These are phyloP conservation scores for Fusarium ambrosium DNA, from an alignment of 2,329 filamentous ascomycete species.

Conservation along the genomic window DNA sequence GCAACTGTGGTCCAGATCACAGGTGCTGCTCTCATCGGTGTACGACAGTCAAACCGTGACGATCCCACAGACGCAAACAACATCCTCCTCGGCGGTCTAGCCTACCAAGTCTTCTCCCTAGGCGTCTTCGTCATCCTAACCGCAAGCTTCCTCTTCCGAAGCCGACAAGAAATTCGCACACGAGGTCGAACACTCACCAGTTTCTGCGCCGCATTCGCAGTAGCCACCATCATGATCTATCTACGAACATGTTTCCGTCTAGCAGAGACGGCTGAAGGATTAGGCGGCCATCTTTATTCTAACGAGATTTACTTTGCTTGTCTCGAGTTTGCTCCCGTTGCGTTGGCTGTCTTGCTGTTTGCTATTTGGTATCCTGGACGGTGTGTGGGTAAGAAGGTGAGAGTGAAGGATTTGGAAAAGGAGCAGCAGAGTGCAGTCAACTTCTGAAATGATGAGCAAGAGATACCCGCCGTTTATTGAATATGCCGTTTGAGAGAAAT, in stretches of 20 bases:
- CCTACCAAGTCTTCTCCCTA: slow-evolving; percentile 67
- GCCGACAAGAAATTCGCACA: slow-evolving; percentile 46
- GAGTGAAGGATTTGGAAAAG: slow-evolving; percentile 36
- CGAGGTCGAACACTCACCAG: slow-evolving; percentile 47
- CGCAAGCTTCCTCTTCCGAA: slow-evolving; percentile 56
- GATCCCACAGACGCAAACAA: slow-evolving; percentile 66
- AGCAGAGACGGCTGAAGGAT: slow-evolving; percentile 66
- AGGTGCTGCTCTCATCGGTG: slow-evolving; percentile 68
- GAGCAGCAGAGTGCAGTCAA: slow-evolving; percentile 19
- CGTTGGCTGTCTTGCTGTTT: slow-evolving; percentile 62
- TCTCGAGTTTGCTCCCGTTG: slow-evolving; percentile 68
- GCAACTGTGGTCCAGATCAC: slow-evolving; percentile 66
- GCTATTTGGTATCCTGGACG: slow-evolving; percentile 51
- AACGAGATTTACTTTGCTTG: slow-evolving; percentile 67
- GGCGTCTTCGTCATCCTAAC: slow-evolving; percentile 62
- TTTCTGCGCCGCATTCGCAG: slow-evolving; percentile 59
- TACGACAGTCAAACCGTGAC: slow-evolving; percentile 60
- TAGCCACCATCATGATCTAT: slow-evolving; percentile 63
- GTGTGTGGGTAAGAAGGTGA: slow-evolving; percentile 46
- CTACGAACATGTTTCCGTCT: slow-evolving; percentile 67
- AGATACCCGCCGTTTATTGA: slow-evolving; percentile 13
- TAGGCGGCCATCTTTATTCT: slow-evolving; percentile 59
- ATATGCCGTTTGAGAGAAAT: neutral
- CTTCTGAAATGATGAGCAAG: slow-evolving; percentile 29
- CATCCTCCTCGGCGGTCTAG: slow-evolving; percentile 67